Percentiles rank a stretch among this genome's conserved stretches.
phyloP scores from a whole-genome alignment of 2,329 filamentous ascomycete genomes.

The Diplodia mutila region DNA sequence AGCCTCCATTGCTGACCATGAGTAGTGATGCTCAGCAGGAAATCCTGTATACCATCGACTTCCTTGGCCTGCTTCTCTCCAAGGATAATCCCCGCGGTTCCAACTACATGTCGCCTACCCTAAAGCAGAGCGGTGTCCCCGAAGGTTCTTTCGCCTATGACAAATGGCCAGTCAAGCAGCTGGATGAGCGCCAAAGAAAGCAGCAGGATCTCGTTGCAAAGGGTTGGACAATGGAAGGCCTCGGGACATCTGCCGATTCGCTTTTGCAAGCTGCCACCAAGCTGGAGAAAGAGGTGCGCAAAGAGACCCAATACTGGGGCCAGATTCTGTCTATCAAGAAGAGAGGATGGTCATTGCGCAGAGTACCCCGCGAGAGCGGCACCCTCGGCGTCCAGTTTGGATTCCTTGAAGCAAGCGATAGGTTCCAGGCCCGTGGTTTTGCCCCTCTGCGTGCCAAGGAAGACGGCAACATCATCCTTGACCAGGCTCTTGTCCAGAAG shows the following conservation, averaged over 20 bases:
- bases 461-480: conserved; percentile 75
- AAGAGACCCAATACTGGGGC: conserved; percentile 87
- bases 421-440: conserved; percentile 72
- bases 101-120: conserved; percentile 69
- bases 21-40: conserved; percentile 58
- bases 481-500: conserved; percentile 62
- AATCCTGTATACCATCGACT: conserved; percentile 74
- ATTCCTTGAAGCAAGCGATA: conserved; percentile 71
- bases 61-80: conserved; percentile 81
- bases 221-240: conserved; percentile 78
- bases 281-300: conserved; percentile 74
- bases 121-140: conserved; percentile 69
- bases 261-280: conserved; percentile 72
- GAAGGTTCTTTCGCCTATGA: conserved; percentile 74
- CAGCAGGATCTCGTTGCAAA: conserved; percentile 56
- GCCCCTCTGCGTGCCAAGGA: conserved; percentile 76
- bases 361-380: conserved; percentile 72
- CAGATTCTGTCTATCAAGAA: conserved; percentile 80
- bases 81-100: conserved; percentile 76
- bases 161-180: conserved; percentile 54
- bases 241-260: conserved; percentile 74
- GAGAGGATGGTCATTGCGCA: conserved; percentile 83
- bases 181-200: conserved; percentile 30
- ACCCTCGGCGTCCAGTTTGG: conserved; percentile 86
- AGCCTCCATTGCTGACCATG: not conserved